Base-by-base conservation (phyloP, 2,329 filamentous ascomycete genomes). In the Aspergillus novoparasiticus region DNA sequence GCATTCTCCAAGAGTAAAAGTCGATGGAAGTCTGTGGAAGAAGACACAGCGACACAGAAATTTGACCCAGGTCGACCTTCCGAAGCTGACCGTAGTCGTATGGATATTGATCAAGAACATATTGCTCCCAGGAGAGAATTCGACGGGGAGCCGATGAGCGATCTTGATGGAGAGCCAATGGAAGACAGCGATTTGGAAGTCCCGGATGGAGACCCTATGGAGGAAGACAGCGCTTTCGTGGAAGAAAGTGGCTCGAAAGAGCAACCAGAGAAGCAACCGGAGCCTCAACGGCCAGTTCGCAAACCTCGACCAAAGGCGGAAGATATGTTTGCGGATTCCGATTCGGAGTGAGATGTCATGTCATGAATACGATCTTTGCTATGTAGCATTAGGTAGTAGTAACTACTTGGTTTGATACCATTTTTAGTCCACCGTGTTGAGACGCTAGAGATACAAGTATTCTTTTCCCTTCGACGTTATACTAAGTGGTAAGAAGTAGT, bases 241-340 rank as follows among this genome's bases (percentile, higher is more conserved):
- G 71, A 76, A 67, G 57, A 69, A 34, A 63, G 69, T 66, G 67
- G 65, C 55, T 66, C 66, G 60, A 67, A 68, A 28, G 69, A 64
- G 39, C 58, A 71, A 50, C 61, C 67, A 60, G 53, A 60, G 50
- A 66, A 71, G 64, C 64, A 68, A 21, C 59, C 57, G 61, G 72
- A 68, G 58, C 68, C 45, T 60, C 71, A 70, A 54, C 78, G 76
- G 64, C 71, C 71, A 64, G 73, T 62, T 72, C 82, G 67, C 82
- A 78, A 86, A 69, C 90, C 86, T 73, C 85, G 90, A 65, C 90
- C 92, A 77, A 88, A 88, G 69, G 91, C 92, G 5, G 90, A 91
- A 69, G 92, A 95, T 73, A 94, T 95, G 91, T 96, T 95, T 85
- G 91, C 90, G 12, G 90, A 91, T 75, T 91, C 89, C 5, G 91